Conservation (phyloP, 352 stramenopile genomes). For the Phytophthora parvispora region DNA sequence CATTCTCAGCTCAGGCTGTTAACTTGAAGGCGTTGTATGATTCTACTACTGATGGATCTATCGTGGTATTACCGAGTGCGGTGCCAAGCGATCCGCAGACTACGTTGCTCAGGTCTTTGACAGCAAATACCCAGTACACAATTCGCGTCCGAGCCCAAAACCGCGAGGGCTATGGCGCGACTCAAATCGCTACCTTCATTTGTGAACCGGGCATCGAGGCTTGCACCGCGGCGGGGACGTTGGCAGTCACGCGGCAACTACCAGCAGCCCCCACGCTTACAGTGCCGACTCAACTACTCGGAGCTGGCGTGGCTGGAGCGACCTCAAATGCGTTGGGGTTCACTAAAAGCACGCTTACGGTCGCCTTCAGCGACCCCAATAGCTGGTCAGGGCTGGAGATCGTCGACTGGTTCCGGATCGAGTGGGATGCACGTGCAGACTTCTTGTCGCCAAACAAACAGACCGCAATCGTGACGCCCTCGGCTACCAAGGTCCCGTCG, state of each 20-base stretch:
- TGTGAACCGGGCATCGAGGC: slow-evolving; percentile 90
- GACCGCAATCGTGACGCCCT: slow-evolving; percentile 45
- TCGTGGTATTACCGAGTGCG: slow-evolving; percentile 30
- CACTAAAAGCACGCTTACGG: slow-evolving; percentile 62
- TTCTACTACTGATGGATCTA: slow-evolving; percentile 50
- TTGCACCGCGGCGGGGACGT: slow-evolving; percentile 53
- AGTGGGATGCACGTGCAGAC: slow-evolving; percentile 87
- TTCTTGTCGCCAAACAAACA: slow-evolving; percentile 65
- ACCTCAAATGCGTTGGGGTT: slow-evolving; percentile 70
- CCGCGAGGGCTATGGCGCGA: slow-evolving; percentile 76
- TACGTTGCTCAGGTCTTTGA: slow-evolving; percentile 41
- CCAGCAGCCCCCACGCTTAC: slow-evolving; percentile 53
- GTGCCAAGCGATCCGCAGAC: neutral
- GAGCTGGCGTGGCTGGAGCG: slow-evolving; percentile 20
- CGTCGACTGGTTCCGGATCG: slow-evolving; percentile 91
- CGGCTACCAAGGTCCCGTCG: slow-evolving; percentile 39
- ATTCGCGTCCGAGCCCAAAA: slow-evolving; percentile 90
- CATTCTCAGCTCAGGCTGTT: slow-evolving; percentile 42
- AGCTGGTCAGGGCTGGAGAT: slow-evolving; percentile 79
- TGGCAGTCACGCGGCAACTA: slow-evolving; percentile 66
- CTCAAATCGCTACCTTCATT: slow-evolving; percentile 78
- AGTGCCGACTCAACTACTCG: slow-evolving; percentile 63
- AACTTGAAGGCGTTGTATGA: slow-evolving; percentile 64
- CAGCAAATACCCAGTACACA: slow-evolving; percentile 73
- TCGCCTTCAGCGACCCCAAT: slow-evolving; percentile 76